Percentiles rank a stretch among this genome's conserved stretches.
Conservation (phyloP, 2,329 filamentous ascomycete genomes). For the Fusarium kyushuense region DNA sequence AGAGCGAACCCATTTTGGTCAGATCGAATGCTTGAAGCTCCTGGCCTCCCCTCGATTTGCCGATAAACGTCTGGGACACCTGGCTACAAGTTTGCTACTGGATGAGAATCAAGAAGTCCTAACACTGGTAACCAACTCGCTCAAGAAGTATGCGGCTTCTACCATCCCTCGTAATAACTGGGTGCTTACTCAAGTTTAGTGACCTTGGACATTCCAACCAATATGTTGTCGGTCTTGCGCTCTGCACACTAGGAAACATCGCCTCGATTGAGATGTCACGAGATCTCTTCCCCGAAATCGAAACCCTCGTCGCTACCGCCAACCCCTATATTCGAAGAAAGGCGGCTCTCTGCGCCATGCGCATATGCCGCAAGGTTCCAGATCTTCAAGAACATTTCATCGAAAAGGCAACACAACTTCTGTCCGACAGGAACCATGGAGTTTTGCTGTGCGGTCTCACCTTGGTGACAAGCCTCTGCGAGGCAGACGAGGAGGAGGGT, state of each 20-base stretch:
- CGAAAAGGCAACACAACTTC: constrained; percentile 88
- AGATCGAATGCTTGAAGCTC: constrained; percentile 99
- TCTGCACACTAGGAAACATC: constrained; percentile 97
- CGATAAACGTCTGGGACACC: constrained; percentile 94
- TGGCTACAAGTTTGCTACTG: constrained; percentile 94
- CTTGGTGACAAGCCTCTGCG: constrained; percentile 89
- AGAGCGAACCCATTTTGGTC: constrained; percentile 97
- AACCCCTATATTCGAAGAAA: constrained; percentile 99
- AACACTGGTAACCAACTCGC: constrained; percentile 95
- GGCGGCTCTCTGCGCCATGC: constrained; percentile 98
- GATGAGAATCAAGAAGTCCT: constrained; percentile 99
- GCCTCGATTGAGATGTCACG: constrained; percentile 98
- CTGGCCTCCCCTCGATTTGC: constrained; percentile 96
- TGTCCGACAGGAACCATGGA: constrained; percentile 95
- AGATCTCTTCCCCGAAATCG: constrained; percentile 96
- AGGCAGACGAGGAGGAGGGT: constrained; percentile 92
- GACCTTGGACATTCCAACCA: constrained; percentile 97
- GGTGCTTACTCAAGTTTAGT: constrained; percentile 61
- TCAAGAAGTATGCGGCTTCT: constrained; percentile 81
- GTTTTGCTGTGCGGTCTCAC: constrained; percentile 94
- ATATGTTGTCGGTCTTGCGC: constrained; percentile 95
- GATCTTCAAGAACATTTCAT: constrained; percentile 97
- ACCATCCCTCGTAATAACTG: neutral
- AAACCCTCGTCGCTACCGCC: constrained; percentile 87
- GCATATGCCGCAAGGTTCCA: constrained; percentile 97